Evolutionary conservation across 768 basidiomycete species (phyloP).

Genomic region (Crucibulum laeve): DNA sequence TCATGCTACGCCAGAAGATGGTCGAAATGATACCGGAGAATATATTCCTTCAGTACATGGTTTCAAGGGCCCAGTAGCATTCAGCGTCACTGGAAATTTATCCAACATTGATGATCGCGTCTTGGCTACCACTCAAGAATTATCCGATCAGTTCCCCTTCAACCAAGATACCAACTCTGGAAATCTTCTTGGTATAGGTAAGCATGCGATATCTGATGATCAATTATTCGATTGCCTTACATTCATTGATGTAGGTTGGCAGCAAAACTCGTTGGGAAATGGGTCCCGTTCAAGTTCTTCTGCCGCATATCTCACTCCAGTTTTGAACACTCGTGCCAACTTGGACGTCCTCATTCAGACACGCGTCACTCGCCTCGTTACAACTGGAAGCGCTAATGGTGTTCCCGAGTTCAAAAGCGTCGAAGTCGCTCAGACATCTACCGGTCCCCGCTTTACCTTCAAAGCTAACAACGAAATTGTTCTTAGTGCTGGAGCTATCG

Average conservation of each 20-base stretch:
- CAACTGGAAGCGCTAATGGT: too few species aligned
- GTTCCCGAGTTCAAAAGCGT: too few species aligned
- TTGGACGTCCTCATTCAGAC: slow-evolving; percentile 16
- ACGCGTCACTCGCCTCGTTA: slow-evolving; percentile 11
- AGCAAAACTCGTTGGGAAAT: slow-evolving; percentile 11
- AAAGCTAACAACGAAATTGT: slow-evolving; percentile 1
- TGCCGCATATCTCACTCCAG: slow-evolving; percentile 18
- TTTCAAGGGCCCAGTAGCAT: slow-evolving; percentile 14
- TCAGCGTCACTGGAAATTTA: slow-evolving; percentile 19
- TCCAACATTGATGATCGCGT: slow-evolving; percentile 20
- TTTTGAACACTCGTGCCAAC: slow-evolving; percentile 17
- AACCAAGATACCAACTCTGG: slow-evolving; percentile 32
- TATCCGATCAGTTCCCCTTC: slow-evolving; percentile 26
- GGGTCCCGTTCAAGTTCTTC: slow-evolving; percentile 18
- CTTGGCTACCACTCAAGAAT: slow-evolving; percentile 20
- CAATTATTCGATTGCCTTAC: background rate
- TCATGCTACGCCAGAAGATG: slow-evolving; percentile 20
- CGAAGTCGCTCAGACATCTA: too few species aligned
- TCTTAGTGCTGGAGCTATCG: slow-evolving; percentile 2
- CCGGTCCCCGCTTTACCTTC: too few species aligned
- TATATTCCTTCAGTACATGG: slow-evolving; percentile 24
- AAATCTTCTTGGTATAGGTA: slow-evolving; percentile 26
- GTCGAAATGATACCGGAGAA: slow-evolving; percentile 24
- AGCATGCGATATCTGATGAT: background rate
- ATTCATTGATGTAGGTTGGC: slow-evolving; percentile 12